phyloP scores from a whole-genome alignment of 306 rosid species.

The Sicyos baderoa region DNA sequence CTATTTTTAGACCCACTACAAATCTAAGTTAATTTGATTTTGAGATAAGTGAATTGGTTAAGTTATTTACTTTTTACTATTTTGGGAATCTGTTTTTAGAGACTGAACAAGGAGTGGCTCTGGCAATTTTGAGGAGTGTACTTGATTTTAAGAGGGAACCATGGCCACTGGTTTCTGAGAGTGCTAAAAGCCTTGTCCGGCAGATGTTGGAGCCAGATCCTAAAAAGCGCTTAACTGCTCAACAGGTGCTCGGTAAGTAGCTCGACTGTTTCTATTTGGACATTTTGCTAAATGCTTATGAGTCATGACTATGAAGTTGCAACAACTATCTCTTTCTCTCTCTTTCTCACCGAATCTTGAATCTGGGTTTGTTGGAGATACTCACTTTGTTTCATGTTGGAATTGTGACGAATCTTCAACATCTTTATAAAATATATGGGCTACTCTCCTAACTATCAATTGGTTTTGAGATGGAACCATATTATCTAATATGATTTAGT shows the following conservation, averaged over 20 bases:
- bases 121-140: slow-evolving; percentile 86
- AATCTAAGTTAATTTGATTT: slow-evolving; percentile 3
- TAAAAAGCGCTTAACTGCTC: slow-evolving; percentile 79
- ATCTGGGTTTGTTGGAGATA: not conserved
- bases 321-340: not conserved
- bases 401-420: too few relatives aligned
- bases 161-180: slow-evolving; percentile 96
- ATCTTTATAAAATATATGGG: too few relatives aligned
- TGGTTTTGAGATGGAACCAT: too few relatives aligned
- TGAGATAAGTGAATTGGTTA: slow-evolving; percentile 9
- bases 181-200: slow-evolving; percentile 90
- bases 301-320: slow-evolving; percentile 7
- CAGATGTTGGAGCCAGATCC: slow-evolving; percentile 92
- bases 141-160: slow-evolving; percentile 98
- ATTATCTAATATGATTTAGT: not conserved
- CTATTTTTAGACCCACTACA: not conserved
- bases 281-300: slow-evolving; percentile 1
- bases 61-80: slow-evolving; percentile 12
- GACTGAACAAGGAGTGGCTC: slow-evolving; percentile 90
- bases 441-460: too few relatives aligned
- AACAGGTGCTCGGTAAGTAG: slow-evolving; percentile 91
- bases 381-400: too few relatives aligned
- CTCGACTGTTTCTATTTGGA: slow-evolving; percentile 14
- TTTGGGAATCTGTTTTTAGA: slow-evolving; percentile 36
- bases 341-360: slow-evolving; percentile 1